phyloP scores from a whole-genome alignment of 2,329 filamentous ascomycete genomes.

The Plenodomus biglobosus region DNA sequence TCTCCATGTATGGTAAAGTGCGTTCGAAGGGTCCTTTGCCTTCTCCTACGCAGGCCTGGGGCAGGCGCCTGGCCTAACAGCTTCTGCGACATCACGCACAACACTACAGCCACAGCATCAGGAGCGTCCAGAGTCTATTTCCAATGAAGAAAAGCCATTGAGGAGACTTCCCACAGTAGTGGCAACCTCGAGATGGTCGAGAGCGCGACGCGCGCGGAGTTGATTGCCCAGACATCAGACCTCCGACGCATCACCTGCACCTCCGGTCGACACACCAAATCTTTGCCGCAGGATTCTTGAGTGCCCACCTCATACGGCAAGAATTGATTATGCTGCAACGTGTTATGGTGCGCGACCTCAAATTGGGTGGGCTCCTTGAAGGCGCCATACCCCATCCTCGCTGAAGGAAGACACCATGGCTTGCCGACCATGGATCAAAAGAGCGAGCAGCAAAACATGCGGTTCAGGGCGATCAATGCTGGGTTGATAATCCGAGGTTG shows the following conservation, averaged over 20 bases:
- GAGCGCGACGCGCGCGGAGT: neutral
- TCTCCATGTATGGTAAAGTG: neutral
- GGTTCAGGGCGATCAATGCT: neutral
- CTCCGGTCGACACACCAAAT: neutral
- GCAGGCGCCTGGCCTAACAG: neutral
- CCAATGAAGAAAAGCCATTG: neutral
- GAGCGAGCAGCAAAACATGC: neutral
- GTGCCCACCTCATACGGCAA: too few relatives aligned
- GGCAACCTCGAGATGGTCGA: neutral
- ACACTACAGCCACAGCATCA: neutral
- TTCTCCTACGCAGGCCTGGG: neutral
- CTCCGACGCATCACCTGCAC: neutral
- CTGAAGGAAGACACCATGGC: too few relatives aligned
- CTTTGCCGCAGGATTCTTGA: too few relatives aligned
- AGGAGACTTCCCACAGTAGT: neutral
- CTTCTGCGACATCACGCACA: neutral
- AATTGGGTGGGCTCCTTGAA: too few relatives aligned
- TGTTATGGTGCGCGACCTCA: too few relatives aligned
- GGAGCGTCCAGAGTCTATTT: too few relatives aligned
- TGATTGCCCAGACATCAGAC: neutral
- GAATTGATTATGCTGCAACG: too few relatives aligned
- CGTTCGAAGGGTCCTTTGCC: neutral
- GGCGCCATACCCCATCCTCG: too few relatives aligned
- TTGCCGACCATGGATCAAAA: neutral
- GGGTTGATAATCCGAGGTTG: neutral